Evolutionary conservation across 257 asterid species (phyloP), one percentile per base, ranked within the genome.

Genomic region (Solanum neorickii): DNA sequence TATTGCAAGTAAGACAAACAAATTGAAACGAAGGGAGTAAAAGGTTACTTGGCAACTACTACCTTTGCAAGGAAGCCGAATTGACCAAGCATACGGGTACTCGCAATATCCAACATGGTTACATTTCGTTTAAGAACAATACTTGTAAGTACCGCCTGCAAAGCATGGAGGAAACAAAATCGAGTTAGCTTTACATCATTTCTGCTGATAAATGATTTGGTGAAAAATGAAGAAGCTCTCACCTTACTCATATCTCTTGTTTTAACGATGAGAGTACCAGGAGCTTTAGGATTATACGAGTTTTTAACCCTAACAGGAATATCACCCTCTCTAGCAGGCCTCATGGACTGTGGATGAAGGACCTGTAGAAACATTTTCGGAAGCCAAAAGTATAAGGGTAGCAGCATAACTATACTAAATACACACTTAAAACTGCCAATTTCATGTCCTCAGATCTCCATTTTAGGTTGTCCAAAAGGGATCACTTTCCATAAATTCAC

Each of bases 311-410:
- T 93, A 69, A 96, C 99, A 23, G 99, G 98, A 89, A 96, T 93
- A 90, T 92, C 97, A 82, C 96, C 99, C 90, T 96, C 99, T 89
- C 98, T 95, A 70, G 98, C 99, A 86, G 99, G 98, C 88, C 95
- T 93, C 99, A 96, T 96, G 85, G 99, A 96, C 93, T 93, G 98
- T 82, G 99, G 99, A 92, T 96, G 99, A 87, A 95, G 95, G 89
- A 94, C 97, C 98, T 95, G 92, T 83, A 85, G 78, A 82, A 90
- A 60, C 86, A 87, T 6, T 12, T 10, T 10, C 41, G 10, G 21
- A 70, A 27, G 42, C 47, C 25, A 49, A 41, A 83, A 9, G 33
- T 3, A 75, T 23, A 47, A 75, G 16, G 15, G 66, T 37, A 1
- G 66, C 41, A 16, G 60, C 42, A 47, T 16, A 47, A 23, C 27